Evolutionary conservation across 2,329 filamentous ascomycete genomes (phyloP), one percentile per base, ranked within the genome.

Genomic region (Cladosporium phlei): DNA sequence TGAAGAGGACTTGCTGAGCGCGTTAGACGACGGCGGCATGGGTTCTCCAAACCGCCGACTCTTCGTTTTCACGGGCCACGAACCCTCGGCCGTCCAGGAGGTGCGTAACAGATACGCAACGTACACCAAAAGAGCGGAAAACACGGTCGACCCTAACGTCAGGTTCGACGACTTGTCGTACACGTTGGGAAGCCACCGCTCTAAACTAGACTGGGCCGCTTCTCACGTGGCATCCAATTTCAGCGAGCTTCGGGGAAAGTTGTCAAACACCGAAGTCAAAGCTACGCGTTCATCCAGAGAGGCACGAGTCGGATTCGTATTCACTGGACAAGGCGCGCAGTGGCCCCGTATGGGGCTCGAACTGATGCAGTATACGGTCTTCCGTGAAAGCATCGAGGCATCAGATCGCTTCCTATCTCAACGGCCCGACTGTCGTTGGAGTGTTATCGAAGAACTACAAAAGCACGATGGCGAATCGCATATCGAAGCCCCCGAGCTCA

Each of bases 241-340:
- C 4, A 5, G 9, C 7, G 34, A 38, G 34, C 34, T 38, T 24
- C 2, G 2, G 2, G 4, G 10, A 5, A 25, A 38, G n/a, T 20
- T 38, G 3, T 38, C 12, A 16, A 11, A 9, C 8, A 20, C 17
- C 11, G 27, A 29, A 3, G 27, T 29, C 11, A 14, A 4, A 29
- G 27, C 27, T 29, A 29, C 11, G 27, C 27, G 27, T 29, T 29
- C 27, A 14, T 29, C 32, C 3, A 35, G 12, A 7, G 20, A 19
- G 4, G 10, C 32, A 11, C 14, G 33, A n/a, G 10, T 24, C 17
- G 17, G 33, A 12, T 29, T 29, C 27, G 8, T 29, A 5, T 65
- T 64, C 47, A 65, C 61, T 0, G 62, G 62, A 2, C 62, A 65
- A 48, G 62, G 62, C 8, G 59, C 60, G 8, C 62, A 65, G 37